Conservation (phyloP, 768 basidiomycete genomes). For the Sporobolomyces phaffii region DNA sequence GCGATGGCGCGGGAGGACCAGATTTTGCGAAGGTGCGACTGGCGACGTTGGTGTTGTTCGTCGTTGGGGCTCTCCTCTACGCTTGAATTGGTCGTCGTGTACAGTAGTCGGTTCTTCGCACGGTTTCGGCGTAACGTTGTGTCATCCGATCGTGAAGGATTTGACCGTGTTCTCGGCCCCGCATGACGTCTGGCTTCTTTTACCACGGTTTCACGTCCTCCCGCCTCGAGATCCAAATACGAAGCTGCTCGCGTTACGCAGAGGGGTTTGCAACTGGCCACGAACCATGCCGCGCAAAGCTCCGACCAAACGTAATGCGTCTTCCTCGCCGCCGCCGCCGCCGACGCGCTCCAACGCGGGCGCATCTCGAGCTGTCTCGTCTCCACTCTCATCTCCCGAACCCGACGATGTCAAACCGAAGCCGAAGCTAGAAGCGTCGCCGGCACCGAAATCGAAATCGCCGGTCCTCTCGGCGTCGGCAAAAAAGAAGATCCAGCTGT, state of each 20-base stretch:
- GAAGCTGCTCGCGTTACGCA: too few relatives aligned
- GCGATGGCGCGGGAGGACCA: background rate
- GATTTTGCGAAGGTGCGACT: background rate
- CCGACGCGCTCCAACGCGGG: background rate
- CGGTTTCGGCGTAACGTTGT: too few relatives aligned
- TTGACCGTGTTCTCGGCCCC: too few relatives aligned
- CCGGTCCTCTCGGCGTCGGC: constrained; percentile 1
- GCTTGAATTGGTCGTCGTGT: too few relatives aligned
- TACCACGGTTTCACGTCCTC: too few relatives aligned
- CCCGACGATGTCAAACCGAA: background rate
- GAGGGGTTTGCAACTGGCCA: background rate
- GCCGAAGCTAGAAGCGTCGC: background rate
- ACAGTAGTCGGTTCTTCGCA: too few relatives aligned
- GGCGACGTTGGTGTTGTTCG: background rate
- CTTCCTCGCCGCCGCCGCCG: background rate
- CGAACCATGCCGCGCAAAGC: background rate
- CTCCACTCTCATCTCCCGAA: constrained; percentile 12
- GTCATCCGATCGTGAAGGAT: too few relatives aligned
- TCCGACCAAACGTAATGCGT: background rate
- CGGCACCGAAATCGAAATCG: background rate
- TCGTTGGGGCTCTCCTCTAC: background rate
- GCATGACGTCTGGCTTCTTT: too few relatives aligned
- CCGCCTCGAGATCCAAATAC: background rate
- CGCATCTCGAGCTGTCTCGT: background rate
- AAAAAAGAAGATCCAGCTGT: constrained; percentile 12